Base-by-base conservation (phyloP, 805 yeast genomes). In the Metschnikowia kunwiensis region DNA sequence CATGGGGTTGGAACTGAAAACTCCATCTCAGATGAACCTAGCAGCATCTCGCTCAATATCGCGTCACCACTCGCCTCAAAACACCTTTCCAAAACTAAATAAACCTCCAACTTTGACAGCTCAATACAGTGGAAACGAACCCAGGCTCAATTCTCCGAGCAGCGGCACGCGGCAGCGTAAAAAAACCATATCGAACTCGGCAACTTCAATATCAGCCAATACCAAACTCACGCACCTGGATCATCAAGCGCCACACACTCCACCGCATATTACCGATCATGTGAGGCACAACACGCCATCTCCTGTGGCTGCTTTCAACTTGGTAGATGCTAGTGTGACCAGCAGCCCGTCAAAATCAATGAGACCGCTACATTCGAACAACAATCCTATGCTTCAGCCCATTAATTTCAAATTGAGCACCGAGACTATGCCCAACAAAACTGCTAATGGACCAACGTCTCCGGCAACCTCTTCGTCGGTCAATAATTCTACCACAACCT, bases 371-470 rank as follows among this genome's bases (percentile, higher is more conserved):
- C 72, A 70, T 13, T 47, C 67, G 1, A 60, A 51, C 32, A 51
- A 63, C 20, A 64, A 70, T 35, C 80, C 79, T 5, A 53, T 77
- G 24, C 58, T 77, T 27, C 80, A 75, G 46, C 81, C 82, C 1
- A 72, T 77, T 30, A 77, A 77, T 50, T 69, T 68, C 47, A 71
- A 72, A 52, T 27, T 42, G 47, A 32, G 31, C 20, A 24, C 37
- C 1, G 49, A 44, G 11, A n/a, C n/a, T n/a, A n/a, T n/a, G n/a
- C n/a, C n/a, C n/a, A n/a, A n/a, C n/a, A 32, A 35, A 17, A 20
- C 14, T 24, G 21, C 35, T 11, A 9, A n/a, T 21, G 11, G 11
- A n/a, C 24, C 24, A 10, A 10, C 3, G 24, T 21, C 5, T 3
- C 24, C 11, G 24, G 9, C 24, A 21, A 21, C 11, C 6, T 21